phyloP scores from a whole-genome alignment of 1,284 basidiomycete species.

The Ceratobasidium sp. region DNA sequence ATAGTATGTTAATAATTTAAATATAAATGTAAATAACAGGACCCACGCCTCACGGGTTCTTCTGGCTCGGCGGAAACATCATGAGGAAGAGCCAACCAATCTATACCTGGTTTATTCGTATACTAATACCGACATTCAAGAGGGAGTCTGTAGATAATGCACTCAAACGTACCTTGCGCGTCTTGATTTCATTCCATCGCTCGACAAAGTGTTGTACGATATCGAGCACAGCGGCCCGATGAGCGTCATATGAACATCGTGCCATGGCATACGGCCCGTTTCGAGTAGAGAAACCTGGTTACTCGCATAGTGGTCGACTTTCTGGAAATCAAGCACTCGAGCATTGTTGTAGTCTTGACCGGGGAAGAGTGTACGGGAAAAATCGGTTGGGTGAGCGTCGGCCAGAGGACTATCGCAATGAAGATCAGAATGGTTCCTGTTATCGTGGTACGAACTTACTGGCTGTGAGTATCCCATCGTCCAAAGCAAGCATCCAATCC shows the following conservation, averaged over 20 bases:
- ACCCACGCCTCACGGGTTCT: constrained; percentile 66
- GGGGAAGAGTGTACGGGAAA: constrained; percentile 82
- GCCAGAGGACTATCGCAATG: constrained; percentile 66
- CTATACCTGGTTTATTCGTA: constrained; percentile 54
- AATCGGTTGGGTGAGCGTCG: constrained; percentile 88
- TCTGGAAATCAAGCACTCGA: constrained; percentile 79
- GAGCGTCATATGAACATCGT: constrained; percentile 88
- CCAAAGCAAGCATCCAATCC: constrained; percentile 94
- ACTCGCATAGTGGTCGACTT: constrained; percentile 80
- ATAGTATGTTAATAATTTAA: neutral
- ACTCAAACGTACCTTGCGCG: constrained; percentile 63
- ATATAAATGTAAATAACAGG: constrained; percentile 36
- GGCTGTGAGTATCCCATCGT: constrained; percentile 89
- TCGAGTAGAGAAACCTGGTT: constrained; percentile 77
- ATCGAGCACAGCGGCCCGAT: constrained; percentile 86
- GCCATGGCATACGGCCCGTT: constrained; percentile 86
- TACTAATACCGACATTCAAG: constrained; percentile 28
- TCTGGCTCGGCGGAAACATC: constrained; percentile 64
- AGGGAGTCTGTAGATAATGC: neutral
- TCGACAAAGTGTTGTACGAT: constrained; percentile 91
- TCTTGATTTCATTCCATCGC: constrained; percentile 86
- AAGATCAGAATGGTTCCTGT: neutral
- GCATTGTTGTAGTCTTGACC: constrained; percentile 95
- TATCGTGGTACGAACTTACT: constrained; percentile 48
- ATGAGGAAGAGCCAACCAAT: constrained; percentile 87